Evolutionary conservation across 352 stramenopile genomes (phyloP).

Genomic region (Phytophthora rubi): DNA sequence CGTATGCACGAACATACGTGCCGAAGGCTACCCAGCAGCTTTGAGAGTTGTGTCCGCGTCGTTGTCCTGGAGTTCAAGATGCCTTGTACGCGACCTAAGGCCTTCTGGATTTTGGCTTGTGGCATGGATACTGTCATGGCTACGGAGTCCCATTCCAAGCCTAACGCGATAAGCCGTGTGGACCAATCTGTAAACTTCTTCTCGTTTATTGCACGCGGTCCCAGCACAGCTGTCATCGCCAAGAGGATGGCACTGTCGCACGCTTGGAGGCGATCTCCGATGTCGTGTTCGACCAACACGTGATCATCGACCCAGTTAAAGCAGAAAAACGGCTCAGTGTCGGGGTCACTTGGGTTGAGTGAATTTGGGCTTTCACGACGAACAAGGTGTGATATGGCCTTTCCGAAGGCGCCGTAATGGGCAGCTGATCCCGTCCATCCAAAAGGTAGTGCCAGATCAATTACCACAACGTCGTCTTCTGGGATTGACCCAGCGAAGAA

Average conservation of each 20-base stretch:
- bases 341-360: neutral
- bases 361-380: neutral
- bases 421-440: neutral
- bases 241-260: neutral
- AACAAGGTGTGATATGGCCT: neutral
- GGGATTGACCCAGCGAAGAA: neutral
- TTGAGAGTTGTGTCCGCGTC: neutral
- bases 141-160: conserved; percentile 6
- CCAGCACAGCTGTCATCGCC: neutral
- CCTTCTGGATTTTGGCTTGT: conserved; percentile 19
- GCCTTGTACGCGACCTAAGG: neutral
- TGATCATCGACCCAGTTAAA: neutral
- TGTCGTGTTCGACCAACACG: neutral
- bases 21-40: neutral
- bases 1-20: conserved; percentile 4
- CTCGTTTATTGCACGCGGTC: neutral
- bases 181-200: conserved; percentile 3
- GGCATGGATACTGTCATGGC: conserved; percentile 16
- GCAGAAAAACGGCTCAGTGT: neutral
- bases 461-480: neutral
- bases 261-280: neutral
- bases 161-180: neutral
- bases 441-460: neutral
- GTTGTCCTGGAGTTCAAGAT: neutral
- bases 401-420: neutral